A percentile compares a stretch with the other conserved stretches of the same genome.
Conservation (phyloP, 2,329 filamentous ascomycete genomes). For the Cytospora chrysosperma region DNA sequence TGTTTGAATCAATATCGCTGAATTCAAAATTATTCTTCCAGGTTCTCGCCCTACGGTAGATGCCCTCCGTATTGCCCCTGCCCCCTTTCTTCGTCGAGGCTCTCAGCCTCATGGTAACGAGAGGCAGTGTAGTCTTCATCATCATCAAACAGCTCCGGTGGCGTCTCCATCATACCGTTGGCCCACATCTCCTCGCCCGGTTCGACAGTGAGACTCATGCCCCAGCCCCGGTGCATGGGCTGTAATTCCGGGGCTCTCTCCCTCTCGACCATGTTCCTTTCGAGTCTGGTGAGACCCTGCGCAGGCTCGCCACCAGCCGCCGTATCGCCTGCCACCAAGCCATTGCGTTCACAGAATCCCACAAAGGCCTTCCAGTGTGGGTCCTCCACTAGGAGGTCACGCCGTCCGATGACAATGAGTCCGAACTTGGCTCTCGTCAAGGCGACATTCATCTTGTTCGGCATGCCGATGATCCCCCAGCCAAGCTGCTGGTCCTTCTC, state of each 20-base stretch:
- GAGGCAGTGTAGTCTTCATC: too few species aligned
- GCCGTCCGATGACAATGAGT: constrained; percentile 26
- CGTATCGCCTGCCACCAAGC: constrained; percentile 3
- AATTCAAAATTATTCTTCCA: background rate
- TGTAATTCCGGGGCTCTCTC: constrained; percentile 4
- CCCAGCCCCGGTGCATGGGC: background rate
- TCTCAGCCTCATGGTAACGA: too few species aligned
- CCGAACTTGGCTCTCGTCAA: constrained; percentile 29
- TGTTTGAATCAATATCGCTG: background rate
- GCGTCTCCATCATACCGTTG: constrained; percentile 1
- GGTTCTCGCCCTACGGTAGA: background rate
- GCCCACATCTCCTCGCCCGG: constrained; percentile 15
- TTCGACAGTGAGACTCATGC: background rate
- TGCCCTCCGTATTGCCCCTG: too few species aligned
- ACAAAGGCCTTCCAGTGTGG: constrained; percentile 24
- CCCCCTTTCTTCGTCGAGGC: too few species aligned
- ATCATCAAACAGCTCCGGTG: background rate
- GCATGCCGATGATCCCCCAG: constrained; percentile 27
- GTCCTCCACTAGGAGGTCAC: constrained; percentile 24
- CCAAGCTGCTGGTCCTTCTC: constrained; percentile 24
- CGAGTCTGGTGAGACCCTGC: constrained; percentile 4
- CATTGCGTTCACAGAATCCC: constrained; percentile 25
- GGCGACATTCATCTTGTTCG: constrained; percentile 29
- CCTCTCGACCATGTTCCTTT: background rate
- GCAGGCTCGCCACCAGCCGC: too few species aligned